Evolutionary conservation across 2,329 filamentous ascomycete genomes (phyloP).

Genomic region (Tolypocladium ovalisporum): DNA sequence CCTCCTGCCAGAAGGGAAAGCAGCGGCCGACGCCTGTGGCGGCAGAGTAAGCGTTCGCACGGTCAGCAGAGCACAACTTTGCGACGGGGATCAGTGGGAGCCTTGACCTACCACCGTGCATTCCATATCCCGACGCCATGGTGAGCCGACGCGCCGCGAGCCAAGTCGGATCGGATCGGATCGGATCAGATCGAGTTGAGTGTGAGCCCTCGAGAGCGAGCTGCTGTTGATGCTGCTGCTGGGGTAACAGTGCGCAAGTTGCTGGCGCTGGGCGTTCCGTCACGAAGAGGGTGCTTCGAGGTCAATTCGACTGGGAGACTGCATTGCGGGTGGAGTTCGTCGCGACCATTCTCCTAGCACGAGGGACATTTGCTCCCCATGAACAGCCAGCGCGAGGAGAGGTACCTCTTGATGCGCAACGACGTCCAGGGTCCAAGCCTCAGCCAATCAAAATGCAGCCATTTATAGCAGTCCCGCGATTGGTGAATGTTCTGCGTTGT

Average conservation of each 20-base stretch:
- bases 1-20: constrained; percentile 99
- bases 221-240: not conserved
- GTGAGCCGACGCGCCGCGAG: constrained; percentile 9
- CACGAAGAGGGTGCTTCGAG: not conserved
- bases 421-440: not conserved
- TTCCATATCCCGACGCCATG: constrained; percentile 77
- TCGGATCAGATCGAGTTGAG: not conserved
- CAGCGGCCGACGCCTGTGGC: constrained; percentile 58
- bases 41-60: constrained; percentile 1
- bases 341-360: not conserved
- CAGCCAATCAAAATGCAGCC: not conserved
- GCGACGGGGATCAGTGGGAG: not conserved
- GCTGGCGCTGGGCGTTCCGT: not conserved
- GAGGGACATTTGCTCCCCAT: not conserved
- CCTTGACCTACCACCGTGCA: constrained; percentile 58
- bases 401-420: constrained; percentile 6
- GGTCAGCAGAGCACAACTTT: not conserved
- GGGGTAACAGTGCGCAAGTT: not conserved
- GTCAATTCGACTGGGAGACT: not conserved
- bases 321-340: not conserved
- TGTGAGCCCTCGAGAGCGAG: not conserved
- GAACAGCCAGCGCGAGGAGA: not conserved
- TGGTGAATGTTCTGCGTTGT: constrained; percentile 2
- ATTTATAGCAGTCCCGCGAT: constrained; percentile 1
- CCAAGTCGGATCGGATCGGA: not conserved